Percentiles rank a stretch among this genome's conserved stretches.
phyloP scores from a whole-genome alignment of 2,329 filamentous ascomycete genomes.

The Diaporthe australafricana region DNA sequence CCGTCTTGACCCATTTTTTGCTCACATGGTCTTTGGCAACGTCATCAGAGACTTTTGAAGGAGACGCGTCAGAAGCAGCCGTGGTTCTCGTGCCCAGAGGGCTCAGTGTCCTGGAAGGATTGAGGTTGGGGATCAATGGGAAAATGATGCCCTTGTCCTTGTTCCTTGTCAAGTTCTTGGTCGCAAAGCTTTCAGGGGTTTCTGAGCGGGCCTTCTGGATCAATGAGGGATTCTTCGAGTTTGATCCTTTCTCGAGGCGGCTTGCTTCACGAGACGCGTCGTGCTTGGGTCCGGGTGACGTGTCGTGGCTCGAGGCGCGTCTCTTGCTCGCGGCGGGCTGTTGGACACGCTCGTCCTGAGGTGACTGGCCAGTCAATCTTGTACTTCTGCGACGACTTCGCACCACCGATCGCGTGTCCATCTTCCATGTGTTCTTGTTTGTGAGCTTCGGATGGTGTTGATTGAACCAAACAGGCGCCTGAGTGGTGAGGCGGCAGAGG shows the following conservation, averaged over 20 bases:
- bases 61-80: not conserved
- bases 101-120: not conserved
- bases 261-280: not conserved
- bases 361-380: not conserved
- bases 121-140: not conserved
- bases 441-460: not conserved
- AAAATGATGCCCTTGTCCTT: not conserved
- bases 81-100: not conserved
- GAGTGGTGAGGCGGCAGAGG: not conserved
- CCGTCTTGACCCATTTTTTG: not conserved
- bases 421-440: not conserved
- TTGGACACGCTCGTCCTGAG: not conserved
- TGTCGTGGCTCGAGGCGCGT: not conserved
- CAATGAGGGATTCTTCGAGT: not conserved
- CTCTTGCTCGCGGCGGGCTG: not conserved
- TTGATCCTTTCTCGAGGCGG: not conserved
- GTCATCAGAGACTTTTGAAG: not conserved
- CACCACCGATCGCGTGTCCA: conserved; percentile 18
- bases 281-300: not conserved
- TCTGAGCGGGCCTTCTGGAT: not conserved
- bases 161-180: not conserved
- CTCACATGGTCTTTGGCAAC: not conserved
- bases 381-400: conserved; percentile 24
- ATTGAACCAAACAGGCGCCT: too few species aligned
- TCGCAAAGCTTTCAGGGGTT: accelerated